These are phyloP conservation scores for Trichoderma reesei DNA, from an alignment of 495 filamentous ascomycete species.

Conservation along the genomic window DNA sequence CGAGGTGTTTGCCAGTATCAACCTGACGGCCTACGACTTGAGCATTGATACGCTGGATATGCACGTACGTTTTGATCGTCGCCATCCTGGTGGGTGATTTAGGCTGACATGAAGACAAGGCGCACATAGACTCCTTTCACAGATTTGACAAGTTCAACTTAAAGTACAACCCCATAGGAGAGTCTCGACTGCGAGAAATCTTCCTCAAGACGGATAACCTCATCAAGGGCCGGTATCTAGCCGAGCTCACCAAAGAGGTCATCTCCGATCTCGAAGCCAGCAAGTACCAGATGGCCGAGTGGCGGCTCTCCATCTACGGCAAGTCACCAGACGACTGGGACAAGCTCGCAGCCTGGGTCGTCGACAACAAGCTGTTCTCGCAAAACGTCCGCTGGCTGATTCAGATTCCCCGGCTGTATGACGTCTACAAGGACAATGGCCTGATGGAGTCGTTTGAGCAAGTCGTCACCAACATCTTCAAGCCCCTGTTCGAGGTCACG, in stretches of 20 bases:
- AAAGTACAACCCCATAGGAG: constrained; percentile 96
- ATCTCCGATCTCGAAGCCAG: constrained; percentile 96
- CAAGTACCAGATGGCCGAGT: constrained; percentile 99
- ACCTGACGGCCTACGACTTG: constrained; percentile 90
- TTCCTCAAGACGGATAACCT: constrained; percentile 98
- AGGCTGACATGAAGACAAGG: constrained; percentile 43
- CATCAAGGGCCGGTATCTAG: constrained; percentile 89
- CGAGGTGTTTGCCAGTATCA: constrained; percentile 96
- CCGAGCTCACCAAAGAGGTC: constrained; percentile 95
- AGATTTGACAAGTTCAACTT: constrained; percentile 99
- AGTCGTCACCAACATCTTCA: constrained; percentile 84
- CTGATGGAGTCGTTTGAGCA: constrained; percentile 86
- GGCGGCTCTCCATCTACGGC: constrained; percentile 95
- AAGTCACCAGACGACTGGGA: constrained; percentile 92
- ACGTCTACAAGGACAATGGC: constrained; percentile 82
- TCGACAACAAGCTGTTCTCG: constrained; percentile 95
- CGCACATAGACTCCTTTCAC: constrained; percentile 96
- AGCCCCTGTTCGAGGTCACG: constrained; percentile 90
- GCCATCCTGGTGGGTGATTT: background rate
- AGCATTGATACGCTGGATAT: constrained; percentile 98
- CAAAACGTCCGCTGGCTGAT: constrained; percentile 97
- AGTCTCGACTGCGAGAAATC: constrained; percentile 88
- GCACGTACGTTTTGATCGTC: constrained; percentile 54
- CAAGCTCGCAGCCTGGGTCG: constrained; percentile 95
- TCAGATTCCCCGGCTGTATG: constrained; percentile 88